Conservation (phyloP, 2,329 filamentous ascomycete genomes). For the Trichoderma asperellum region DNA sequence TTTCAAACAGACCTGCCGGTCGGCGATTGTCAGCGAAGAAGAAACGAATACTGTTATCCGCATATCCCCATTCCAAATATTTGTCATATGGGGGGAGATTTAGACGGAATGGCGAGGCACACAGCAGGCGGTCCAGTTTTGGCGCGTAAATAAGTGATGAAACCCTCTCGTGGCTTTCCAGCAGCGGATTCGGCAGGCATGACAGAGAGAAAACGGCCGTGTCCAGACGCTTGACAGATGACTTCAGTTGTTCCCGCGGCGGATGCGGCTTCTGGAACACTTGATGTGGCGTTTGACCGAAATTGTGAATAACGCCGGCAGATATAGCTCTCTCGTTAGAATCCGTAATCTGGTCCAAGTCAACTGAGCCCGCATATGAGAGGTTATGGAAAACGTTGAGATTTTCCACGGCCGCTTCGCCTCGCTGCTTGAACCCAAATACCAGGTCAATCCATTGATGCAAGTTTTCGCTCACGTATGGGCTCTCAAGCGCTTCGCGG, state of each 20-base stretch:
- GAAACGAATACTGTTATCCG: slow-evolving; percentile 90
- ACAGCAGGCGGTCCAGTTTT: slow-evolving; percentile 81
- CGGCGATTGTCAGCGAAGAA: slow-evolving; percentile 83
- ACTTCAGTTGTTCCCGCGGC: slow-evolving; percentile 68
- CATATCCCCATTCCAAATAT: slow-evolving; percentile 94
- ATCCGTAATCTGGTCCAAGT: slow-evolving; percentile 88
- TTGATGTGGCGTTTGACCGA: slow-evolving; percentile 95
- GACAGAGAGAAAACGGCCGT: slow-evolving; percentile 75
- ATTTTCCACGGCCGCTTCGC: slow-evolving; percentile 86
- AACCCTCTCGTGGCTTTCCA: slow-evolving; percentile 79
- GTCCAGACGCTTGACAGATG: slow-evolving; percentile 73
- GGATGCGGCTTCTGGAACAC: slow-evolving; percentile 85
- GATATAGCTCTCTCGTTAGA: slow-evolving; percentile 84
- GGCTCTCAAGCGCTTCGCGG: slow-evolving; percentile 91
- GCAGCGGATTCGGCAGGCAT: slow-evolving; percentile 75
- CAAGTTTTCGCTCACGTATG: slow-evolving; percentile 85
- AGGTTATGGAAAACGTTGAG: slow-evolving; percentile 96
- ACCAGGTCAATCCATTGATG: slow-evolving; percentile 96
- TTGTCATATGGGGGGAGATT: slow-evolving; percentile 92
- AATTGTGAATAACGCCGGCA: slow-evolving; percentile 97
- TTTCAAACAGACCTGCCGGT: slow-evolving; percentile 86
- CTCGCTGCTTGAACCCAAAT: slow-evolving; percentile 91
- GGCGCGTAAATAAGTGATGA: slow-evolving; percentile 76
- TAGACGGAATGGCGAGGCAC: slow-evolving; percentile 79
- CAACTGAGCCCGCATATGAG: slow-evolving; percentile 91